Percentiles rank a stretch among this genome's conserved stretches.
Evolutionary conservation across 2,329 filamentous ascomycete genomes (phyloP).

Genomic region (Pseudogymnoascus pannorum): DNA sequence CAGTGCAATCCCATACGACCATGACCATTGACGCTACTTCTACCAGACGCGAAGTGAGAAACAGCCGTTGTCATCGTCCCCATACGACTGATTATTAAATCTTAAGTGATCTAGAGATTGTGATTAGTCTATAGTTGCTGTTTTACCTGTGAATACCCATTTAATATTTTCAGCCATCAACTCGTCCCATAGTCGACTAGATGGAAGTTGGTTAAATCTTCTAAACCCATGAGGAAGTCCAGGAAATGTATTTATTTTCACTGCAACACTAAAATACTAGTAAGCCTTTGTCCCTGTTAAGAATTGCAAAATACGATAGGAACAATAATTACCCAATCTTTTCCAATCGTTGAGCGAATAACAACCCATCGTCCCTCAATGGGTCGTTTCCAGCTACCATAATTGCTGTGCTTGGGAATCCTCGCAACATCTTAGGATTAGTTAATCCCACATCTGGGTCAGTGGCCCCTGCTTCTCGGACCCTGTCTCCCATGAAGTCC

Average conservation of each 20-base stretch:
- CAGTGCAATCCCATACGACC: no score
- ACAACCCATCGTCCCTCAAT: conserved; percentile 40
- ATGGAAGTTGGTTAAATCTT: background rate
- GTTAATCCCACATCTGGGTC: no score
- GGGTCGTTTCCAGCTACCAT: conserved; percentile 40
- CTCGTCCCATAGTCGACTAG: background rate
- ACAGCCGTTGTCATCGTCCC: no score
- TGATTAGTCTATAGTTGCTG: background rate
- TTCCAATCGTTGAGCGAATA: conserved; percentile 37
- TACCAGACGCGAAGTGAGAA: no score
- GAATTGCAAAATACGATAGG: background rate
- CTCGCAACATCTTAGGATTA: no score
- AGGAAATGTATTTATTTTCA: background rate
- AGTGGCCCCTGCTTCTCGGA: no score
- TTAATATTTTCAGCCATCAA: background rate
- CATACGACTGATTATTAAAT: background rate
- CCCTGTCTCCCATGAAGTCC: no score
- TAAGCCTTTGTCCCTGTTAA: background rate
- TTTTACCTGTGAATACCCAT: background rate
- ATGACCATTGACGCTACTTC: no score
- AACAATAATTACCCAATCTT: conserved; percentile 34
- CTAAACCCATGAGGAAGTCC: background rate
- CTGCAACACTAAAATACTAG: background rate
- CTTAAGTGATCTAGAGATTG: background rate
- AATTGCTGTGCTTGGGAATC: conserved; percentile 37